phyloP scores from a whole-genome alignment of 129 eudicot species.

The Smallanthus sonchifolius region DNA sequence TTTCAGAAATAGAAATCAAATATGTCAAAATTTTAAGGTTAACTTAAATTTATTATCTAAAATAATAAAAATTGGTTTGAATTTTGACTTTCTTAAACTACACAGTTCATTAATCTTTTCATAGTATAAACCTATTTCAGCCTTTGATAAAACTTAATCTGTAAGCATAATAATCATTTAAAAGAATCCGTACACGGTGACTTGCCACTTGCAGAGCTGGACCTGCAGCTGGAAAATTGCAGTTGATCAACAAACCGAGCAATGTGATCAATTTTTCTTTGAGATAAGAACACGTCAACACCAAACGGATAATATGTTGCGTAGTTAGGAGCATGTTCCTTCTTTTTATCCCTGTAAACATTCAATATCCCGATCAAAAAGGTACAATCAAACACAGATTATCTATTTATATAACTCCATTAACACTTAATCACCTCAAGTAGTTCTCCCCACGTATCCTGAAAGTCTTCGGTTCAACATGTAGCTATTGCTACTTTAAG shows the following conservation, averaged over 20 bases:
- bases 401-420: background rate
- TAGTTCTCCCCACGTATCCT: slow-evolving; percentile 68
- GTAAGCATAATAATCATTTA: no score
- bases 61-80: no score
- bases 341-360: slow-evolving; percentile 83
- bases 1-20: no score
- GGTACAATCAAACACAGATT: background rate
- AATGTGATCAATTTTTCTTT: slow-evolving; percentile 72
- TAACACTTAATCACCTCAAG: slow-evolving; percentile 47
- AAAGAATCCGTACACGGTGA: no score
- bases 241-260: slow-evolving; percentile 74
- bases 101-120: no score
- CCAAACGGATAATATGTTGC: slow-evolving; percentile 96
- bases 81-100: no score
- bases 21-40: no score
- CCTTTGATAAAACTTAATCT: no score
- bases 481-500: no score
- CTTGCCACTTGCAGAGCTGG: slow-evolving; percentile 12
- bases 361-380: background rate
- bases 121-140: no score
- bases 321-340: slow-evolving; percentile 69
- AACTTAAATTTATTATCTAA: no score
- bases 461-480: slow-evolving; percentile 71
- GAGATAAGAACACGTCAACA: slow-evolving; percentile 86
- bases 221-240: slow-evolving; percentile 9